Evolutionary conservation across 2,329 filamentous ascomycete genomes (phyloP).

Genomic region (Xylariaceae sp.): DNA sequence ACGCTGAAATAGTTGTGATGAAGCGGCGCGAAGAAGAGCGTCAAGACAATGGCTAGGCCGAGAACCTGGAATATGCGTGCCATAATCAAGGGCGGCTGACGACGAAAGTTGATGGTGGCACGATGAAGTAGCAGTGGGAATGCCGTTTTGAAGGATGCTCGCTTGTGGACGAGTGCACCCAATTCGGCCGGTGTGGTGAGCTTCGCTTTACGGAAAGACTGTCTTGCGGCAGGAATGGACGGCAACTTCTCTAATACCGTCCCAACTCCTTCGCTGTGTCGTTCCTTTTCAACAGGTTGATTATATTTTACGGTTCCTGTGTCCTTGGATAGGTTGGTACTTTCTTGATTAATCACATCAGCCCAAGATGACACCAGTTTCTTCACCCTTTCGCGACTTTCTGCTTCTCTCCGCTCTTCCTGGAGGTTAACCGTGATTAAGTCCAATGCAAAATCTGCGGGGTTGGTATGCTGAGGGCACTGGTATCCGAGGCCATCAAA

Average conservation of each 20-base stretch:
- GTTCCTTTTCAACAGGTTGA: background rate
- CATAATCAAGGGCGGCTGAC: slow-evolving; percentile 61
- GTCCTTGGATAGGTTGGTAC: no score
- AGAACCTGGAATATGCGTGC: slow-evolving; percentile 65
- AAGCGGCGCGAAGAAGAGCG: slow-evolving; percentile 69
- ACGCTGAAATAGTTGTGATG: slow-evolving; percentile 65
- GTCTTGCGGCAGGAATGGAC: slow-evolving; percentile 32
- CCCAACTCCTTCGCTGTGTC: background rate
- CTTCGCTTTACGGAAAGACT: slow-evolving; percentile 39
- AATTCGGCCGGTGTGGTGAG: slow-evolving; percentile 68
- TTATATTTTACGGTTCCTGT: background rate
- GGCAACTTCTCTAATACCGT: slow-evolving; percentile 14
- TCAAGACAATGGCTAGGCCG: slow-evolving; percentile 58
- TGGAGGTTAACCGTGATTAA: slow-evolving; percentile 74
- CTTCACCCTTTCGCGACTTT: slow-evolving; percentile 59
- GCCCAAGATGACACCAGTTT: slow-evolving; percentile 58
- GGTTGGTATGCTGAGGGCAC: slow-evolving; percentile 68
- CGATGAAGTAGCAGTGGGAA: slow-evolving; percentile 66
- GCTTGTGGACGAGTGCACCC: slow-evolving; percentile 61
- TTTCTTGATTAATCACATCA: slow-evolving; percentile 8
- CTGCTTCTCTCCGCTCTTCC: slow-evolving; percentile 56
- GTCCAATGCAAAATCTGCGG: slow-evolving; percentile 73
- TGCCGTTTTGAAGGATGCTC: slow-evolving; percentile 57
- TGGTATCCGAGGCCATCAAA: slow-evolving; percentile 57
- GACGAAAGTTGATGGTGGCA: slow-evolving; percentile 63